A percentile compares a stretch with the other conserved stretches of the same genome.
Conservation (phyloP, 208 protist species). For the Crithidia acanthocephali region DNA sequence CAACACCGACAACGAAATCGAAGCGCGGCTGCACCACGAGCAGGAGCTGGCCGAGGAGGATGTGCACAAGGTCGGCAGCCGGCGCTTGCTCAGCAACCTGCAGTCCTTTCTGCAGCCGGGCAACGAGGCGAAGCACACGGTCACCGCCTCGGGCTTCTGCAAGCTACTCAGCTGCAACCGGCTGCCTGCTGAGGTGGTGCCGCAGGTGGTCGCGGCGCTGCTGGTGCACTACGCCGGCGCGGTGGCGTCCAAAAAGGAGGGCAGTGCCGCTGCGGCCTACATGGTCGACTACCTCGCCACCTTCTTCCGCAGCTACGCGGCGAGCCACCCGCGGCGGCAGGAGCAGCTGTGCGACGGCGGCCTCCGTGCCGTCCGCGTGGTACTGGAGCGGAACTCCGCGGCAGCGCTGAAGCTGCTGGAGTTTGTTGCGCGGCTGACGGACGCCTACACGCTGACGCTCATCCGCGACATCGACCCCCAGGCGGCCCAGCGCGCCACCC, state of each 20-base stretch:
- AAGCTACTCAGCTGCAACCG: slow-evolving; percentile 91
- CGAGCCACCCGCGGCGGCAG: slow-evolving; percentile 79
- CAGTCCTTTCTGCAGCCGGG: slow-evolving; percentile 49
- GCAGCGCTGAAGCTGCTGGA: slow-evolving; percentile 54
- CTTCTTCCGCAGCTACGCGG: slow-evolving; percentile 86
- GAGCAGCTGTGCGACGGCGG: slow-evolving; percentile 61
- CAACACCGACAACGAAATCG: slow-evolving; percentile 41
- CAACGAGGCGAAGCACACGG: slow-evolving; percentile 43
- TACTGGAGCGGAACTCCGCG: slow-evolving; percentile 47
- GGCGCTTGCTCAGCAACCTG: slow-evolving; percentile 55
- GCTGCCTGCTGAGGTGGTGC: slow-evolving; percentile 53
- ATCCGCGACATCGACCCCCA: slow-evolving; percentile 90
- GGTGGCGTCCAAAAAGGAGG: slow-evolving; percentile 34
- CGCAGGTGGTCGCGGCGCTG: slow-evolving; percentile 66
- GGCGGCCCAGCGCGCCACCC: slow-evolving; percentile 36
- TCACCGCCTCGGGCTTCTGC: slow-evolving; percentile 65
- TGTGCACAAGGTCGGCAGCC: slow-evolving; percentile 83
- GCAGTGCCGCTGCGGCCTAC: slow-evolving; percentile 42
- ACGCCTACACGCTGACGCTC: slow-evolving; percentile 77
- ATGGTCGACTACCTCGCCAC: slow-evolving; percentile 68
- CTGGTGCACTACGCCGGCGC: slow-evolving; percentile 62
- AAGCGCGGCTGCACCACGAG: slow-evolving; percentile 77
- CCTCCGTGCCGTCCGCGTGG: slow-evolving; percentile 55
- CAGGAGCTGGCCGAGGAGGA: slow-evolving; percentile 78
- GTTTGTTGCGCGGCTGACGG: slow-evolving; percentile 61